These are phyloP conservation scores for Hydrangea macrophylla DNA, from an alignment of 148 eudicot genomes.

Conservation along the genomic window DNA sequence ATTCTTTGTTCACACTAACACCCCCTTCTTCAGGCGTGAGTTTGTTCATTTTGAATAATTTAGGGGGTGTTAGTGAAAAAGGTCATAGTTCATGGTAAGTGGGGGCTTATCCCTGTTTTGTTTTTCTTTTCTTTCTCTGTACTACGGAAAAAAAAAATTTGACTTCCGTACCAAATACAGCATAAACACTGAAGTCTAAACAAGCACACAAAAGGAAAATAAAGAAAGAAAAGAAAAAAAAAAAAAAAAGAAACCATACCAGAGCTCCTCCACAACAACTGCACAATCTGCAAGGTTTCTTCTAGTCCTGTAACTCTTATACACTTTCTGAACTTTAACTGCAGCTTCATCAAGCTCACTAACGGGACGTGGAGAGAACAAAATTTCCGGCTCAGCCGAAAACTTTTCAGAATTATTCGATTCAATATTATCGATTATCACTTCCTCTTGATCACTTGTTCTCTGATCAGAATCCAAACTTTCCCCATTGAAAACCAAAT, in stretches of 20 bases:
- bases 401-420: neutral
- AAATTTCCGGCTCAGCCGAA: neutral
- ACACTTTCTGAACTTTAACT: slow-evolving; percentile 21
- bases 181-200: too few relatives aligned
- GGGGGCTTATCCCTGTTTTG: too few relatives aligned
- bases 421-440: too few relatives aligned
- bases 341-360: slow-evolving; percentile 21
- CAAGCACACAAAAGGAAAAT: neutral
- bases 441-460: neutral
- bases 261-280: slow-evolving; percentile 26
- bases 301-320: slow-evolving; percentile 26
- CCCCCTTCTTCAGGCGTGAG: too few relatives aligned
- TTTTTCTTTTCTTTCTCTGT: too few relatives aligned
- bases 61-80: too few relatives aligned
- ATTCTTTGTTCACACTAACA: too few relatives aligned
- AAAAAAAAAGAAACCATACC: neutral
- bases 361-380: slow-evolving; percentile 7
- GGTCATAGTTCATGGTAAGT: too few relatives aligned
- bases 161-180: neutral
- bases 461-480: neutral
- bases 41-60: too few relatives aligned
- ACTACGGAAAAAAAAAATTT: too few relatives aligned
- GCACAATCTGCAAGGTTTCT: slow-evolving; percentile 31
- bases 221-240: neutral
- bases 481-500: slow-evolving; percentile 9